Evolutionary conservation across 176 grass and related monocot genomes (phyloP).

Genomic region (Ananas comosus): DNA sequence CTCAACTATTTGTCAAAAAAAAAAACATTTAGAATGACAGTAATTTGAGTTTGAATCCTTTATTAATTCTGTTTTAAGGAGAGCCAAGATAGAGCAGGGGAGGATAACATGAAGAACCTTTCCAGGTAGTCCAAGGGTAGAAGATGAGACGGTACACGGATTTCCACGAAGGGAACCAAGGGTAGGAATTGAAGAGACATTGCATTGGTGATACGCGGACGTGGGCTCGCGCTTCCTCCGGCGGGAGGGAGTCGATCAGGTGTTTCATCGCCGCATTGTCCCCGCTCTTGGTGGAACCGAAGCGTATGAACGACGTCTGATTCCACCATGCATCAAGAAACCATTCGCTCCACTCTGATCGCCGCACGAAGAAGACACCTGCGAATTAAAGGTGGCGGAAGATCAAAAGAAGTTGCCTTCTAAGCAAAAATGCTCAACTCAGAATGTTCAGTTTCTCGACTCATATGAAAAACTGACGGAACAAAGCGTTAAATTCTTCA

Average conservation of each 20-base stretch:
- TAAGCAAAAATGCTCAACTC: no score
- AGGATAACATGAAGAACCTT: slow-evolving; percentile 28
- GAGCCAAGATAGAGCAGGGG: no score
- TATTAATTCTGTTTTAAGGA: not conserved
- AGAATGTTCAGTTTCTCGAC: no score
- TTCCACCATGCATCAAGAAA: slow-evolving; percentile 87
- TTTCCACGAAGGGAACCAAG: slow-evolving; percentile 51
- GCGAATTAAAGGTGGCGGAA: not conserved
- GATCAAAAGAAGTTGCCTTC: no score
- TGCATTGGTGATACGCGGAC: slow-evolving; percentile 59
- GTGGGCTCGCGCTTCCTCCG: slow-evolving; percentile 43
- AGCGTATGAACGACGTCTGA: slow-evolving; percentile 69
- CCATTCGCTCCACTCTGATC: slow-evolving; percentile 55
- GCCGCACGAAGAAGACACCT: slow-evolving; percentile 75
- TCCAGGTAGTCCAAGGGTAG: slow-evolving; percentile 47
- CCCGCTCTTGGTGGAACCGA: slow-evolving; percentile 65
- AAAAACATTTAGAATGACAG: no score
- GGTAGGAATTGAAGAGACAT: slow-evolving; percentile 93
- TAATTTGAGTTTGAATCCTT: not conserved
- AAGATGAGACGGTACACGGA: slow-evolving; percentile 39
- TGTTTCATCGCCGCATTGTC: slow-evolving; percentile 73
- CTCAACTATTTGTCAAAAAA: no score
- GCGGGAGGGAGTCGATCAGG: slow-evolving; percentile 37
- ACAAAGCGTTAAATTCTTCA: no score
- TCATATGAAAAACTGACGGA: no score